Evolutionary conservation across 78 protist genomes (phyloP), one percentile per base, ranked within the genome.

Genomic region (slime mould (Dictyostelium discoideum)): DNA sequence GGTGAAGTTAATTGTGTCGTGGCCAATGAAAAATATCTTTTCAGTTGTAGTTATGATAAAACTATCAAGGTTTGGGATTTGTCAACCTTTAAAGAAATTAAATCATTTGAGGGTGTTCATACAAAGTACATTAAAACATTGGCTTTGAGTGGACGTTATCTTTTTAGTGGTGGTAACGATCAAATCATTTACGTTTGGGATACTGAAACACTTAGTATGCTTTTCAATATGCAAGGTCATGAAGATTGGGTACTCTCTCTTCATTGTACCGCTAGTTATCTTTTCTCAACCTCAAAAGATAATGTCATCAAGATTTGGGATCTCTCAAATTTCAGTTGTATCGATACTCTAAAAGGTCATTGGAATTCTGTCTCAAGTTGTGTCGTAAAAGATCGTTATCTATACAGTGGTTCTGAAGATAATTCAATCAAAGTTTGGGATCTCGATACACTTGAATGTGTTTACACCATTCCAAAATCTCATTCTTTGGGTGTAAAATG

Each of bases 351-450:
- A 5, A 80, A 82, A 46, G 95, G 95, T 54, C 95, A 90, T 73
- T 90, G 95, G 95, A 90, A 82, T 50, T 63, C 83, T 0, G 95
- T 90, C 24, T 82, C 82, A 26, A 42, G 84, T 24, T 82, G 77
- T 24, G 88, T 90, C 40, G 95, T 90, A 16, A 80, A 90, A 22
- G 95, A 90, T 73, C 80, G 95, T 54, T 83, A 50, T 39, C 44
- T 90, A 37, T 90, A 90, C 54, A 67, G 84, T 82, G 95, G 95
- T 39, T 16, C 86, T 22, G 95, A 90, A 54, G 95, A 90, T 60
- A 90, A 90, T 26, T 82, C 88, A 18, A 90, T 90, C 24, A 90
- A 90, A 26, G 95, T 90, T 42, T 90, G 95, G 95, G 95, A 90
- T 90, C 22, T 90, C 8, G 95, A 90, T 82, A 67, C 95, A 24